Conservation (phyloP, 805 yeast species). For the Candida yuanshanica region DNA sequence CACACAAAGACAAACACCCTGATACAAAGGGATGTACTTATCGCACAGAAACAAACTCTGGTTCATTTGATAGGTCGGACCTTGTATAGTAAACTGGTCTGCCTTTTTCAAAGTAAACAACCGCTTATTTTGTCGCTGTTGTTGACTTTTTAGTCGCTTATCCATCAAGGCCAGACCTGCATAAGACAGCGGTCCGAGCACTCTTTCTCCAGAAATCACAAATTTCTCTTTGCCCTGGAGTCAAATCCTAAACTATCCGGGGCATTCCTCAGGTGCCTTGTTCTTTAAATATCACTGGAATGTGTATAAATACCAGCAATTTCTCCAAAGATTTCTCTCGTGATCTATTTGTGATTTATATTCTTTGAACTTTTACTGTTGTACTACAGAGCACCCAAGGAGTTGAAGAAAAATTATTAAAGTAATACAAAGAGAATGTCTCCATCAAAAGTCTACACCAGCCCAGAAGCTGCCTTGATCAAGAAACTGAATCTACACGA, state of each 20-base stretch:
- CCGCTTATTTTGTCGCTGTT: no score
- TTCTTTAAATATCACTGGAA: not conserved
- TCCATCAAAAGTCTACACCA: constrained; percentile 20
- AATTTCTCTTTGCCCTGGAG: not conserved
- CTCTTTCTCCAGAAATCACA: no score
- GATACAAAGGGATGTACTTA: not conserved
- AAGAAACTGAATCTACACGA: constrained; percentile 43
- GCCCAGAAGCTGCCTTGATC: constrained; percentile 18
- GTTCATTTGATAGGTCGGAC: not conserved
- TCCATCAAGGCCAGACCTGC: no score
- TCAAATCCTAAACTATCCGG: constrained; percentile 8
- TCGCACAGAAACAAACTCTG: not conserved
- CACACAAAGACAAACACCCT: no score
- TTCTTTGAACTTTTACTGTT: constrained; percentile 2
- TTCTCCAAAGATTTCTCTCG: constrained; percentile 1
- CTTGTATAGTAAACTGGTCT: not conserved
- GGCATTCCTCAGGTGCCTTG: not conserved
- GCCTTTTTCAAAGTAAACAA: no score
- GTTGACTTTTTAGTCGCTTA: no score
- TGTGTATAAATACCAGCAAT: constrained; percentile 7
- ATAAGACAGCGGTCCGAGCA: not conserved
- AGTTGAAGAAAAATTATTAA: no score
- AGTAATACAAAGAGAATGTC: no score
- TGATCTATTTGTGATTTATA: not conserved
- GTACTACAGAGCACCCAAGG: no score